Evolutionary conservation across 352 stramenopile genomes (phyloP).

Genomic region (Phytophthora hibernalis): DNA sequence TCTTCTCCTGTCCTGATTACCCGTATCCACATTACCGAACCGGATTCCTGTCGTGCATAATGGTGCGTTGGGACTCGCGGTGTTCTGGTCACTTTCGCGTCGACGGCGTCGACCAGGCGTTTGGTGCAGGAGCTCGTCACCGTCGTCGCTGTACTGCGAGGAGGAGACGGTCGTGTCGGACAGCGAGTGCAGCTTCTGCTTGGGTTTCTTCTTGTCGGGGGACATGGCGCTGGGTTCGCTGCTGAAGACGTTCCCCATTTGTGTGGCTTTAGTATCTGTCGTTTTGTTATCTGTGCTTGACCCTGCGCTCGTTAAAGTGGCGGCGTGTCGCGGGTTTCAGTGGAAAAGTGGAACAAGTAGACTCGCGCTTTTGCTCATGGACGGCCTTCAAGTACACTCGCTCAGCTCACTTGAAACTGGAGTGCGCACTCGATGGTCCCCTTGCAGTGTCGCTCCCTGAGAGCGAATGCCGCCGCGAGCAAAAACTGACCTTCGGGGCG

Average conservation of each 20-base stretch:
- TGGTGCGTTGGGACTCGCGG: not conserved
- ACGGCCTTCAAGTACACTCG: conserved; percentile 2
- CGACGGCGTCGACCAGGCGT: conserved; percentile 24
- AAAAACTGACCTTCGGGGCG: conserved; percentile 5
- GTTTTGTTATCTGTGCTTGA: not conserved
- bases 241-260: conserved; percentile 36
- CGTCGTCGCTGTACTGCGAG: conserved; percentile 45
- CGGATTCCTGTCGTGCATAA: conserved; percentile 15
- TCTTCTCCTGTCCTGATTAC: not conserved
- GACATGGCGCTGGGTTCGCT: conserved; percentile 3
- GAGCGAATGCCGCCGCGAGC: conserved; percentile 3
- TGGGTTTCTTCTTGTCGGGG: not conserved
- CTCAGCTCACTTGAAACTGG: conserved; percentile 3
- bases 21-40: not conserved
- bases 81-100: conserved; percentile 17
- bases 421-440: not conserved
- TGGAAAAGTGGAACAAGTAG: conserved; percentile 29
- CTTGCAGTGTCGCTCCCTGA: not conserved
- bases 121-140: conserved; percentile 19
- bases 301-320: conserved; percentile 10
- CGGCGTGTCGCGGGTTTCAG: conserved; percentile 37
- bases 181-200: conserved; percentile 55
- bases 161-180: conserved; percentile 62
- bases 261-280: too few relatives aligned
- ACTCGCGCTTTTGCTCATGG: conserved; percentile 8